Conservation (phyloP, 2,329 filamentous ascomycete species). For the Colletotrichum phormii region DNA sequence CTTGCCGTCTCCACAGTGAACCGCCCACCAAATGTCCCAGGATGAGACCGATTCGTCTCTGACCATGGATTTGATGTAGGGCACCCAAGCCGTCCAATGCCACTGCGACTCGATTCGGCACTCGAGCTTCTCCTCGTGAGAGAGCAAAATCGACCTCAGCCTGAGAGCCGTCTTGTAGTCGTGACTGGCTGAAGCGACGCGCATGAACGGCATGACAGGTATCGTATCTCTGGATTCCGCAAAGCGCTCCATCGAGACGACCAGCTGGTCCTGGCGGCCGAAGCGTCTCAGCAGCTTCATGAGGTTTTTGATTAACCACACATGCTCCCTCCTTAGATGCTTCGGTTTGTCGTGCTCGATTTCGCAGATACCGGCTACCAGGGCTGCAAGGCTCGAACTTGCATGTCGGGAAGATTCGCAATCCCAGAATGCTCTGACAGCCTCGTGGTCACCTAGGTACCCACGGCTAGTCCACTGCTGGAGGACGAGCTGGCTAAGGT, state of each 20-base stretch:
- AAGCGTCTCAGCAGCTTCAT: slow-evolving; percentile 35
- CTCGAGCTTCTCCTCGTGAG: slow-evolving; percentile 12
- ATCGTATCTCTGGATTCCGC: neutral
- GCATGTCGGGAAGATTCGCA: neutral
- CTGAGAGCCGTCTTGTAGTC: slow-evolving; percentile 43
- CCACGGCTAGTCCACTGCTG: slow-evolving; percentile 40
- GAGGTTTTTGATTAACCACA: slow-evolving; percentile 27
- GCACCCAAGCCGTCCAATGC: slow-evolving; percentile 49
- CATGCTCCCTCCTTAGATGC: neutral
- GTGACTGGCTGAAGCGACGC: slow-evolving; percentile 35
- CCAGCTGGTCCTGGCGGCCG: slow-evolving; percentile 31
- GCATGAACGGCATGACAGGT: slow-evolving; percentile 7
- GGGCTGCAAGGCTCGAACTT: slow-evolving; percentile 15
- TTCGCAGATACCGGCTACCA: slow-evolving; percentile 8
- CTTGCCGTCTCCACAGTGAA: slow-evolving; percentile 37
- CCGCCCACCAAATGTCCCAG: slow-evolving; percentile 43
- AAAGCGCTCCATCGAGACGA: slow-evolving; percentile 31
- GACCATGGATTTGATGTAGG: slow-evolving; percentile 47
- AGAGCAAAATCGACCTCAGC: slow-evolving; percentile 38
- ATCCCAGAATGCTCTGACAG: neutral
- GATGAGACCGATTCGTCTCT: slow-evolving; percentile 43
- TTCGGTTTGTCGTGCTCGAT: neutral
- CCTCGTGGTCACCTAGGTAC: slow-evolving; percentile 1
- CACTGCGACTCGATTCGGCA: slow-evolving; percentile 37
- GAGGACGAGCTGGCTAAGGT: slow-evolving; percentile 38